Evolutionary conservation across 495 filamentous ascomycete species (phyloP), one percentile per base, ranked within the genome.

Genomic region (Acidiella bohemica): DNA sequence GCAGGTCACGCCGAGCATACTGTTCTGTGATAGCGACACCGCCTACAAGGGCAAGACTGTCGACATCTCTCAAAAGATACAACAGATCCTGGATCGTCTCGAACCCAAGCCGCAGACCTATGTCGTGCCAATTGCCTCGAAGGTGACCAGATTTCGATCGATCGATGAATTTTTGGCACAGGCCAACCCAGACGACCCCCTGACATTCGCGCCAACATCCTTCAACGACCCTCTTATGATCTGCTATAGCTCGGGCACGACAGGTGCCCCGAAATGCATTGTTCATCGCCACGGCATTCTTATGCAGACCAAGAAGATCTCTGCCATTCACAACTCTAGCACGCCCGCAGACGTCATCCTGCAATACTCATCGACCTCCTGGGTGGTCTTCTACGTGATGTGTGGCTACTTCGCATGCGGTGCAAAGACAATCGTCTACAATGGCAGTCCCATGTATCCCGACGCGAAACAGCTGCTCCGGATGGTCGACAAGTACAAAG

Each of bases 311-410:
- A n/a, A 62, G 49, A 55, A 84, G 51, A 80, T 85, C 53, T 59
- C 62, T 4, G 54, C 58, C 5, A 59, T 85, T 22, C 80, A 87
- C 57, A 53, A 53, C 39, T 39, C 41, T 20, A 45, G 41, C 5
- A 49, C 46, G 0, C 30, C 50, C 2, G 25, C 23, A 12, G 50
- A 53, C 26, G 39, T 44, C 28, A 36, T 37, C 24, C 33, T 53
- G 10, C 44, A 64, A 27, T 53, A 53, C 39, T 41, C 35, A 26
- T 46, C 41, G 29, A 83, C 78, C 0, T 81, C 81, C 5, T 88
- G 82, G 82, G 85, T 88, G 51, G 86, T 88, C 80, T 88, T 86
- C 58, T 59, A 82, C 26, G 56, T 68, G 18, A 67, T 66, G 40
- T 58, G 80, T 16, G 61, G 59, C 29, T 60, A 62, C 5, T 61